Evolutionary conservation across 176 grass and related monocot genomes (phyloP).

Genomic region (Hordeum vulgare): DNA sequence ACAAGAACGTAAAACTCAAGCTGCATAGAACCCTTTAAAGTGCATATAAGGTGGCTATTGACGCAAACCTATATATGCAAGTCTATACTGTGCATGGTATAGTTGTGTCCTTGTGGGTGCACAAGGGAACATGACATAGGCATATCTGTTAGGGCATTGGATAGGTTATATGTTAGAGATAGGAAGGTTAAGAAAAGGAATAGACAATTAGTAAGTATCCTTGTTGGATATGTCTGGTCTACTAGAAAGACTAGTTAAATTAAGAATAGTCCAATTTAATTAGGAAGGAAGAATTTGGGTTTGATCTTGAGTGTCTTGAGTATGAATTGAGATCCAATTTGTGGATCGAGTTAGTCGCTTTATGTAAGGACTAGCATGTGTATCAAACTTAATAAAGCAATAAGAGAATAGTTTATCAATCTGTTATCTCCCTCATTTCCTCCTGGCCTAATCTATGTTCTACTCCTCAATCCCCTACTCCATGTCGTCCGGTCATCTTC

Average conservation of each 20-base stretch:
- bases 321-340: neutral
- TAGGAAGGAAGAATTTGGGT: neutral
- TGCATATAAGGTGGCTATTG: slow-evolving; percentile 10
- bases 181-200: neutral
- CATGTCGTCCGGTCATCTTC: neutral
- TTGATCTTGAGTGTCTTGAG: neutral
- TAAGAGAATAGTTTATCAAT: neutral
- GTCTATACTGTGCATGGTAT: neutral
- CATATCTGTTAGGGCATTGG: neutral
- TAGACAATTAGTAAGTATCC: too few relatives aligned
- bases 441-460: neutral
- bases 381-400: neutral
- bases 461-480: neutral
- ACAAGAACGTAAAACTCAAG: neutral
- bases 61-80: neutral
- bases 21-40: neutral
- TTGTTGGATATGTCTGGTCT: too few relatives aligned
- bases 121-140: neutral
- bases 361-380: neutral
- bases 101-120: neutral
- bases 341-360: neutral
- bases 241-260: neutral
- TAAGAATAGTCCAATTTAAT: neutral
- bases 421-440: neutral
- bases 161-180: neutral